A percentile compares a stretch with the other conserved stretches of the same genome.
Evolutionary conservation across 495 filamentous ascomycete genomes (phyloP).

Genomic region (Penicillium manginii): DNA sequence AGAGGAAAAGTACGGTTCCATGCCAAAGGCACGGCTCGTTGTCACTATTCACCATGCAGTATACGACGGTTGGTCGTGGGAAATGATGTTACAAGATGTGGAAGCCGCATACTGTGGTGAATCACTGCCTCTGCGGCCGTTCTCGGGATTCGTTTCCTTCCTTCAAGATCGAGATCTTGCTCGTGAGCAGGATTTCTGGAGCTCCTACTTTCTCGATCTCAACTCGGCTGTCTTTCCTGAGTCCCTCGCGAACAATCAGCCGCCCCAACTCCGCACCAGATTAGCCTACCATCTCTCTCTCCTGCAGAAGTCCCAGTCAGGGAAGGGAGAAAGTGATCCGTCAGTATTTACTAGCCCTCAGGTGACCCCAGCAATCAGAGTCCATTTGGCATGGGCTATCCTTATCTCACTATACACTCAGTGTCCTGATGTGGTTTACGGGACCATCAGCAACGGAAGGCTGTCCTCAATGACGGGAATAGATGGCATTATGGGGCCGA

Average conservation of each 20-base stretch:
- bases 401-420: constrained; percentile 32
- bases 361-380: constrained; percentile 28
- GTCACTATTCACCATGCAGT: constrained; percentile 64
- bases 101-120: constrained; percentile 33
- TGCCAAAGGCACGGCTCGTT: background rate
- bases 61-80: constrained; percentile 63
- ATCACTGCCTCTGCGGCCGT: background rate
- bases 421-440: constrained; percentile 39
- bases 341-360: too few relatives aligned
- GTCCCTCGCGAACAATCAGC: background rate
- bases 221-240: background rate
- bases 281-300: constrained; percentile 6
- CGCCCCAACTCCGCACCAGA: background rate
- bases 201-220: background rate
- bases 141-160: constrained; percentile 13
- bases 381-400: constrained; percentile 44
- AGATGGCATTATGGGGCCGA: constrained; percentile 42
- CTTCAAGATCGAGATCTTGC: background rate
- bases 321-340: too few relatives aligned
- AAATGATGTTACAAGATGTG: constrained; percentile 50
- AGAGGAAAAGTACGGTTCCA: too few relatives aligned
- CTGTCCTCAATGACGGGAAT: constrained; percentile 37
- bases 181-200: background rate
- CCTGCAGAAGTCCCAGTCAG: background rate
- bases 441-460: constrained; percentile 38